Percentiles rank a stretch among this genome's conserved stretches.
Evolutionary conservation across 371 early-diverging fungal genomes (phyloP).

Genomic region (Syncephalastrum contaminatum): DNA sequence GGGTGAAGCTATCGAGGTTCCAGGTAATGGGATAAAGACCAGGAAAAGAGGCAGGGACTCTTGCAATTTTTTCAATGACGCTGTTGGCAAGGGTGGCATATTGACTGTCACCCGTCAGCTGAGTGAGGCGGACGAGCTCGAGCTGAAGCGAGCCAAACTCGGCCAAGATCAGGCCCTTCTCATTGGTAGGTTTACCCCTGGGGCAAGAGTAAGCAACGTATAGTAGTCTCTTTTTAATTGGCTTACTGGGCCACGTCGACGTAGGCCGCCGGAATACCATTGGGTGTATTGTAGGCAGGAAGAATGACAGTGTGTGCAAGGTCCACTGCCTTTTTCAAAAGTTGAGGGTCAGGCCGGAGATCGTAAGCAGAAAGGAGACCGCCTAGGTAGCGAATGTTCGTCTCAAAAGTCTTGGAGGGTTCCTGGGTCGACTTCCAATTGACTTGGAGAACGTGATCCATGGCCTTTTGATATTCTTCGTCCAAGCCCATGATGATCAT

Average conservation of each 20-base stretch:
- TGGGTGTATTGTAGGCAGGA: constrained; percentile 52
- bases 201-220: not conserved
- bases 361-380: constrained; percentile 65
- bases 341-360: constrained; percentile 51
- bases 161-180: constrained; percentile 61
- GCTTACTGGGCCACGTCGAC: constrained; percentile 55
- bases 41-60: constrained; percentile 50
- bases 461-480: constrained; percentile 69
- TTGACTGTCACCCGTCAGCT: constrained; percentile 68
- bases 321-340: constrained; percentile 47
- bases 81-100: constrained; percentile 68
- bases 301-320: constrained; percentile 39
- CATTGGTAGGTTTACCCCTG: constrained; percentile 13
- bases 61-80: constrained; percentile 57
- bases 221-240: not conserved
- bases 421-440: constrained; percentile 23
- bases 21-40: constrained; percentile 76
- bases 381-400: constrained; percentile 75
- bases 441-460: constrained; percentile 55
- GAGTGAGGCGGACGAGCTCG: constrained; percentile 81
- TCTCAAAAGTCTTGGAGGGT: constrained; percentile 65
- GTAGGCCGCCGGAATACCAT: constrained; percentile 75
- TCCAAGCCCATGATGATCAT: constrained; percentile 76
- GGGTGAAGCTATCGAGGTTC: constrained; percentile 25
- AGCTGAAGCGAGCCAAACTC: constrained; percentile 88